These are phyloP conservation scores for Oleoguttula mirabilis DNA, from an alignment of 495 filamentous ascomycete genomes.

Conservation along the genomic window DNA sequence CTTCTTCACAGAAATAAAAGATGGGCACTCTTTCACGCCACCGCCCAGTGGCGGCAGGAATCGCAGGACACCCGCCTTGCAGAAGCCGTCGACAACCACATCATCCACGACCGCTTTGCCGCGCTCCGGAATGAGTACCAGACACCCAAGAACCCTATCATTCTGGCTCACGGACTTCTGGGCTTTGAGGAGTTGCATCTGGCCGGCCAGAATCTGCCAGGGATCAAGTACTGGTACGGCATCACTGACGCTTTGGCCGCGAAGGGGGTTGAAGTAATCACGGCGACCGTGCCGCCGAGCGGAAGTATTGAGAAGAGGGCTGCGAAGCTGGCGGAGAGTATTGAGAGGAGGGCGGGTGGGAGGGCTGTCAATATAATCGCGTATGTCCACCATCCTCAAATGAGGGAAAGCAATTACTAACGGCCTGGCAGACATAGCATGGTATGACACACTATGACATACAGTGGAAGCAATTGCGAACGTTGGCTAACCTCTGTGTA, in stretches of 20 bases:
- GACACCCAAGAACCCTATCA: conserved; percentile 49
- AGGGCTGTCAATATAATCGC: conserved; percentile 81
- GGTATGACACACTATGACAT: conserved; percentile 33
- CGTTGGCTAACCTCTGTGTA: conserved; percentile 20
- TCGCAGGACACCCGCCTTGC: conserved; percentile 48
- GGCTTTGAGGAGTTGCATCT: conserved; percentile 79
- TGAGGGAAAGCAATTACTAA: conserved; percentile 6
- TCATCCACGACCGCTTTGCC: conserved; percentile 71
- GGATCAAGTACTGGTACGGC: conserved; percentile 84
- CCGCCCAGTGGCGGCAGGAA: too few relatives aligned
- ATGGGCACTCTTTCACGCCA: too few relatives aligned
- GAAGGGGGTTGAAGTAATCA: conserved; percentile 68
- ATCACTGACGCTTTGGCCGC: conserved; percentile 65
- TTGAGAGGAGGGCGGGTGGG: conserved; percentile 52
- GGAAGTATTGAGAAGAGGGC: conserved; percentile 70
- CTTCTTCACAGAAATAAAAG: too few relatives aligned
- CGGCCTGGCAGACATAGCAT: conserved; percentile 50
- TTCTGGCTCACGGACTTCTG: conserved; percentile 81
- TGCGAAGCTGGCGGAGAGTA: conserved; percentile 49
- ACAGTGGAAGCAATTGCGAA: not conserved
- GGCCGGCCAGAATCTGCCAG: conserved; percentile 56
- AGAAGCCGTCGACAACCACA: too few relatives aligned
- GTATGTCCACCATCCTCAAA: conserved; percentile 39
- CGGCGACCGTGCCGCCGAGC: conserved; percentile 64
- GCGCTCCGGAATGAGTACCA: conserved; percentile 53